A percentile compares a stretch with the other conserved stretches of the same genome.
Conservation (phyloP, 768 basidiomycete genomes). For the Boletus vermiculosoides region DNA sequence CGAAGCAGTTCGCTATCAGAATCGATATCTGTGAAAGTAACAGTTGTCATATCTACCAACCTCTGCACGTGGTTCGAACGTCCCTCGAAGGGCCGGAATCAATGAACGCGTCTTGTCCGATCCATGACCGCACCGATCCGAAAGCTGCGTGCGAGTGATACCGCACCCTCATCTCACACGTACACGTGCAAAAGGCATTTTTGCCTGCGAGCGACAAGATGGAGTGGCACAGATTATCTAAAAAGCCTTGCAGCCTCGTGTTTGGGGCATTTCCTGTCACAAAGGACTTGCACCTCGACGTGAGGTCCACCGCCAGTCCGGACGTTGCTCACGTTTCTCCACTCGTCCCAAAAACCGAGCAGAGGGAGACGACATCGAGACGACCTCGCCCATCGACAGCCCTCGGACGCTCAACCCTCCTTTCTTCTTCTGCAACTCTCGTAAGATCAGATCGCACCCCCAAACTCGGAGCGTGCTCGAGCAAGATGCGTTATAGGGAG, state of each 20-base stretch:
- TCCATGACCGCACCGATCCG: conserved; percentile 14
- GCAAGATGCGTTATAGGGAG: conserved; percentile 26
- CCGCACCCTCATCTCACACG: conserved; percentile 6
- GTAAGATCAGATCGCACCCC: neutral
- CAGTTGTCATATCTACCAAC: neutral
- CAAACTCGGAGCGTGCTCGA: neutral
- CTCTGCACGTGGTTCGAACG: neutral
- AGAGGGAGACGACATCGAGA: neutral
- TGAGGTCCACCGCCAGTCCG: neutral
- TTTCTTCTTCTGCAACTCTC: neutral
- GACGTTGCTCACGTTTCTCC: neutral
- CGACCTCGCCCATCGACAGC: neutral
- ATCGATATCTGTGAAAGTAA: neutral
- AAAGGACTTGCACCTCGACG: conserved; percentile 13
- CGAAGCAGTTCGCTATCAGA: neutral
- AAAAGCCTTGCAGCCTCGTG: conserved; percentile 28
- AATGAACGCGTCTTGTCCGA: neutral
- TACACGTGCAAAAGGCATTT: conserved; percentile 27
- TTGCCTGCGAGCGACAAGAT: conserved; percentile 16
- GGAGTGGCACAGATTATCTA: conserved; percentile 27
- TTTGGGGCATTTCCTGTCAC: conserved; percentile 19
- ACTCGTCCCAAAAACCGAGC: neutral
- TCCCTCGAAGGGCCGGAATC: neutral
- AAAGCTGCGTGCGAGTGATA: neutral
- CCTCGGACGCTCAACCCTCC: neutral